These are phyloP conservation scores for Friedmanniomyces endolithicus DNA, from an alignment of 495 filamentous ascomycete genomes.

Conservation along the genomic window DNA sequence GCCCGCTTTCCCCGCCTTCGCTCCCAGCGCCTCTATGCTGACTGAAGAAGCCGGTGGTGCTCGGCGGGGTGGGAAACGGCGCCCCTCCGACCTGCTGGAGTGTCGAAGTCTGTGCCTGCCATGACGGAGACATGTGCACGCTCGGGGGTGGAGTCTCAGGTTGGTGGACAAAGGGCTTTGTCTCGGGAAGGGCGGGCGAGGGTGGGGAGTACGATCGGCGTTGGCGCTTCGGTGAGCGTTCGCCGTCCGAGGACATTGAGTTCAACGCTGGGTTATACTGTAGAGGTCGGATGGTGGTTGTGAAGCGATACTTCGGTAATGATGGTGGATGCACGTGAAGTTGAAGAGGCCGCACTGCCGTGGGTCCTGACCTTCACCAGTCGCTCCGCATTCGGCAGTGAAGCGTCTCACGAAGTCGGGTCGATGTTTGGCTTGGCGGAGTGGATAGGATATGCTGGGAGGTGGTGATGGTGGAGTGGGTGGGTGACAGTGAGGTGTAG, in stretches of 20 bases:
- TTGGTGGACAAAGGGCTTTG: conserved; percentile 24
- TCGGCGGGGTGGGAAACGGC: conserved; percentile 36
- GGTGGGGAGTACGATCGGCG: conserved; percentile 28
- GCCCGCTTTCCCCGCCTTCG: conserved; percentile 6
- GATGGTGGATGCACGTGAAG: background rate
- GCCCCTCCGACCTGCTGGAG: conserved; percentile 17
- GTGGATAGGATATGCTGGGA: background rate
- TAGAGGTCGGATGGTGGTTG: background rate
- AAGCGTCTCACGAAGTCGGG: background rate
- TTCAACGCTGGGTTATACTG: background rate
- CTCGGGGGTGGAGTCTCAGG: conserved; percentile 32
- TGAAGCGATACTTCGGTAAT: background rate
- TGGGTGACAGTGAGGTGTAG: background rate
- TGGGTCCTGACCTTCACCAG: background rate
- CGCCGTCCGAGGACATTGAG: conserved; percentile 11
- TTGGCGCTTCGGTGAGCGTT: conserved; percentile 24
- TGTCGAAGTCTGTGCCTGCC: conserved; percentile 20
- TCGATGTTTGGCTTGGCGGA: background rate
- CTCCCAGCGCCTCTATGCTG: conserved; percentile 6
- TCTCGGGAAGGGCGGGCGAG: conserved; percentile 23
- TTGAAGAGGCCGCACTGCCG: background rate
- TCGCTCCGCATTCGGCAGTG: background rate
- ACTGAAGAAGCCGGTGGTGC: conserved; percentile 22
- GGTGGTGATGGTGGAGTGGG: background rate
- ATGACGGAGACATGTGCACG: conserved; percentile 26